Conservation (phyloP, 192 early-diverging fungal genomes). For the Radiomyces spectabilis region DNA sequence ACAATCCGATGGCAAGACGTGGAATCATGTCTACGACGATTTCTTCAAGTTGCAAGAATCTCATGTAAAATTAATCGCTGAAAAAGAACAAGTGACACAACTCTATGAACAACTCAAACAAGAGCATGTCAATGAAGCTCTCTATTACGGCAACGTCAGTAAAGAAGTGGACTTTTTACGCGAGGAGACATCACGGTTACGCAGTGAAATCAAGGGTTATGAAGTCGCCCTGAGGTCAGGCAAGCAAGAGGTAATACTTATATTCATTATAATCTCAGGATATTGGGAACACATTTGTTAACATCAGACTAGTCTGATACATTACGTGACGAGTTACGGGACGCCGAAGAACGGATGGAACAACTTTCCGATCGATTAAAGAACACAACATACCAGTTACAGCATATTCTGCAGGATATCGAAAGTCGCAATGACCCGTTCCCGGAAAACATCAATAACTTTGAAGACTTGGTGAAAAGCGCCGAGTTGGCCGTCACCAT, state of each 20-base stretch:
- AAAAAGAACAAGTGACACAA: background rate
- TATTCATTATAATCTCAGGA: no score
- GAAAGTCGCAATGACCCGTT: background rate
- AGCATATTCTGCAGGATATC: constrained; percentile 5
- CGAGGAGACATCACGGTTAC: background rate
- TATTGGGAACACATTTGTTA: no score
- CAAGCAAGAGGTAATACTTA: no score
- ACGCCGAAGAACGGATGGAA: constrained; percentile 1
- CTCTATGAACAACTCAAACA: background rate
- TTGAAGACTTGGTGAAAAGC: background rate
- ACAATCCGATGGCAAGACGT: constrained; percentile 8
- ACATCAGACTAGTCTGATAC: background rate
- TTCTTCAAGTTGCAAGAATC: constrained; percentile 7
- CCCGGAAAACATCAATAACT: background rate
- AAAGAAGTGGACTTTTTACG: constrained; percentile 3
- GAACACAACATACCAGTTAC: constrained; percentile 13
- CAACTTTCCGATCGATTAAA: background rate
- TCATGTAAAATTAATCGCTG: background rate
- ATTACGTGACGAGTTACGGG: background rate
- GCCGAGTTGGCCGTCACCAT: background rate
- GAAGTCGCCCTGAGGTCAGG: background rate
- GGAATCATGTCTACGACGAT: constrained; percentile 13
- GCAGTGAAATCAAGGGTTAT: background rate
- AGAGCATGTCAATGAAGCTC: constrained; percentile 1
- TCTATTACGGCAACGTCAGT: constrained; percentile 4